Percentiles rank a stretch among this genome's conserved stretches.
Conservation (phyloP, 2,329 filamentous ascomycete species). For the Venturia nashicola region DNA sequence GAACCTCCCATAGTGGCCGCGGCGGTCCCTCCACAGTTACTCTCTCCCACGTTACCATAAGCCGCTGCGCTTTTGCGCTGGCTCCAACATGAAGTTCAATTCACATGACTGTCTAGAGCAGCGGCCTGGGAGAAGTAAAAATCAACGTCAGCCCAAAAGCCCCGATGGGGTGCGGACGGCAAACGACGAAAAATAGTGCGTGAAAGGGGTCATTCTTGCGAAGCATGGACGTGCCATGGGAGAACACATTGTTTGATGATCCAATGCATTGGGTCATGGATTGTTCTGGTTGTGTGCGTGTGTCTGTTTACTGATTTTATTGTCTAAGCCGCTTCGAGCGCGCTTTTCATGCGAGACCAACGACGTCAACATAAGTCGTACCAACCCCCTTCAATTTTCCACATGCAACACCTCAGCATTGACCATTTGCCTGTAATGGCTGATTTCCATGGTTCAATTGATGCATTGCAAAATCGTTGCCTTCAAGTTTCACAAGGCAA, state of each 20-base stretch:
- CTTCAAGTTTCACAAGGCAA: neutral
- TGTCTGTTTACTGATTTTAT: slow-evolving; percentile 4
- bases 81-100: slow-evolving; percentile 8
- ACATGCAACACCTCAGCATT: neutral
- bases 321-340: slow-evolving; percentile 1
- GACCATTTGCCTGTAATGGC: neutral
- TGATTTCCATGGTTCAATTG: neutral
- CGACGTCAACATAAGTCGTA: slow-evolving; percentile 4
- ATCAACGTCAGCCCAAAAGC: slow-evolving; percentile 16
- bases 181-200: slow-evolving; percentile 1
- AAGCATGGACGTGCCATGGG: neutral
- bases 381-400: neutral
- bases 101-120: slow-evolving; percentile 16
- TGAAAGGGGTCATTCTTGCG: neutral
- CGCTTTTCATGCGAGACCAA: neutral
- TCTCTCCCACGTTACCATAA: slow-evolving; percentile 6
- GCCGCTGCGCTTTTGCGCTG: slow-evolving; percentile 2
- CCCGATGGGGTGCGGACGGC: neutral
- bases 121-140: slow-evolving; percentile 16
- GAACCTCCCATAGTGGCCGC: neutral
- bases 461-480: neutral
- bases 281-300: neutral
- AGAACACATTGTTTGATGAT: neutral
- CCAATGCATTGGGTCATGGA: slow-evolving; percentile 6
- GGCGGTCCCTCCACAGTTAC: slow-evolving; percentile 11